phyloP scores from a whole-genome alignment of 2,329 filamentous ascomycete species.

The Tolypocladium capitatum region DNA sequence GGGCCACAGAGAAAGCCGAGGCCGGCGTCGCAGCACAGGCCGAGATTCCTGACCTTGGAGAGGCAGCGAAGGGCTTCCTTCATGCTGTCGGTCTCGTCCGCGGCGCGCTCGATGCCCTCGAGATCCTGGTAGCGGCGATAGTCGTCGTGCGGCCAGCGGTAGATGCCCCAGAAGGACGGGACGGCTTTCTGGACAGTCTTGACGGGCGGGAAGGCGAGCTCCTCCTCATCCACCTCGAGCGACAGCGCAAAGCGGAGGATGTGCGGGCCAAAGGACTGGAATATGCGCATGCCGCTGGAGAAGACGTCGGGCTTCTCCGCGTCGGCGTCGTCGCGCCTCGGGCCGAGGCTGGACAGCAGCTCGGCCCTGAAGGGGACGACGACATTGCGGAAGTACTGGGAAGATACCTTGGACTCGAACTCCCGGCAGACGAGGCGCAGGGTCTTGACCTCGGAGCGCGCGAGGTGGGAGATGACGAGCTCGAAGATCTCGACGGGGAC shows the following conservation, averaged over 20 bases:
- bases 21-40: conserved; percentile 52
- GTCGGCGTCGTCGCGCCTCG: conserved; percentile 7
- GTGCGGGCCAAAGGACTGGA: conserved; percentile 44
- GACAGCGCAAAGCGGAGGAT: conserved; percentile 54
- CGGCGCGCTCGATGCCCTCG: conserved; percentile 46
- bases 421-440: conserved; percentile 49
- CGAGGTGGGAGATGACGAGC: conserved; percentile 39
- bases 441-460: conserved; percentile 42
- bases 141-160: conserved; percentile 47
- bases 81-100: conserved; percentile 50
- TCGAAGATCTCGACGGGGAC: conserved; percentile 52
- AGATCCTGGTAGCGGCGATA: conserved; percentile 48
- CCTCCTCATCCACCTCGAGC: conserved; percentile 50
- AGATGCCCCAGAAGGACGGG: conserved; percentile 49
- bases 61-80: conserved; percentile 45
- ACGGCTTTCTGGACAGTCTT: conserved; percentile 42
- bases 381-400: conserved; percentile 45
- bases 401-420: conserved; percentile 42
- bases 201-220: conserved; percentile 34
- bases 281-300: conserved; percentile 43
- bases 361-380: conserved; percentile 54
- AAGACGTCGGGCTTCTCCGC: conserved; percentile 14
- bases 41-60: conserved; percentile 45
- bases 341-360: conserved; percentile 33
- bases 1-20: conserved; percentile 54